These are phyloP conservation scores for Carpinus fangiana DNA, from an alignment of 306 rosid species.

Conservation along the genomic window DNA sequence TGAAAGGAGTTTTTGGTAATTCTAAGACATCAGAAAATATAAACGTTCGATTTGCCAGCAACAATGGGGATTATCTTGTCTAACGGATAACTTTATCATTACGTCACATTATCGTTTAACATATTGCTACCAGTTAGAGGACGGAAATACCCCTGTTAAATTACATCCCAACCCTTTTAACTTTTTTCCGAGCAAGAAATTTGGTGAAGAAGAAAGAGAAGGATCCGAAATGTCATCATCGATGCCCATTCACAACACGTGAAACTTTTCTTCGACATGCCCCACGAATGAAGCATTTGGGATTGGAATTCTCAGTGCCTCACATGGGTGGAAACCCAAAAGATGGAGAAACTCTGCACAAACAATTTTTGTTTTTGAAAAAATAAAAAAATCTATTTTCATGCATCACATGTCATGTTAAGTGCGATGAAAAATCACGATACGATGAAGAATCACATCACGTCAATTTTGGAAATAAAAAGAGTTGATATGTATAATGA, in stretches of 20 bases:
- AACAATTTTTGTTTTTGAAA: no score
- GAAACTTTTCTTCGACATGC: slow-evolving; percentile 46
- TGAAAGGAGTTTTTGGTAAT: no score
- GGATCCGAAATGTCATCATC: slow-evolving; percentile 31
- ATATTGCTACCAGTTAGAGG: background rate
- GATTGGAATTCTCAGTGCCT: slow-evolving; percentile 15
- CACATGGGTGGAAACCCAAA: slow-evolving; percentile 18
- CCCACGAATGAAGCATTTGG: slow-evolving; percentile 51
- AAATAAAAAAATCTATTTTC: no score
- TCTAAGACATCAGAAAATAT: no score
- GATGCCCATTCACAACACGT: slow-evolving; percentile 44
- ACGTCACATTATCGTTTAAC: background rate
- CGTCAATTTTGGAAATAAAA: no score
- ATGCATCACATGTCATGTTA: no score
- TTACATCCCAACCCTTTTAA: background rate
- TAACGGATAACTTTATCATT: slow-evolving; percentile 43
- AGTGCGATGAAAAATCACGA: no score
- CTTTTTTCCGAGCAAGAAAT: background rate
- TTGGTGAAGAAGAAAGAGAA: slow-evolving; percentile 27
- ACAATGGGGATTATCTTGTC: slow-evolving; percentile 20
- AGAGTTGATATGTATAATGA: no score
- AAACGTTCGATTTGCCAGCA: background rate
- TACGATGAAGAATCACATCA: no score
- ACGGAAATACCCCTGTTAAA: slow-evolving; percentile 34
- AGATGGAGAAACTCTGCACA: no score